Percentiles rank a stretch among this genome's conserved stretches.
Evolutionary conservation across 1,284 basidiomycete species (phyloP).

Genomic region (Boletus sp.): DNA sequence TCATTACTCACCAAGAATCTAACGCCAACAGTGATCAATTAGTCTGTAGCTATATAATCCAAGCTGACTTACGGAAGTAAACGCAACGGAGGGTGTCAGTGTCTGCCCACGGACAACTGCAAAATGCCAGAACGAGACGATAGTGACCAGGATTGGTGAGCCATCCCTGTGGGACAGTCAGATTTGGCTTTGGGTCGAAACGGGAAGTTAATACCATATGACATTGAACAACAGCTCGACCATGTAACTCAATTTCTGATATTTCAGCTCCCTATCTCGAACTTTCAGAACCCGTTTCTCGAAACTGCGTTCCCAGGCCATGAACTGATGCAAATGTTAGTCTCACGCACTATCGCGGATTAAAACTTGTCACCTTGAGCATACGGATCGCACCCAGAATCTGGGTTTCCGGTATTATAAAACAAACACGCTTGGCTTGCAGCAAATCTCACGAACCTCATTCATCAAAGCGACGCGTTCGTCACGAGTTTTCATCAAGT

Average conservation of each 20-base stretch:
- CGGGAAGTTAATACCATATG: slow-evolving; percentile 56
- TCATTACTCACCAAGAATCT: slow-evolving; percentile 48
- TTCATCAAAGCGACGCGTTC: slow-evolving; percentile 91
- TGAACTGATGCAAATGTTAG: slow-evolving; percentile 53
- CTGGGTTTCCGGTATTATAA: slow-evolving; percentile 31
- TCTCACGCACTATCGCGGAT: background rate
- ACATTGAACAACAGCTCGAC: slow-evolving; percentile 81
- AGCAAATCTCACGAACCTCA: slow-evolving; percentile 48
- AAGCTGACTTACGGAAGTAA: slow-evolving; percentile 51
- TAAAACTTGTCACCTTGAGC: slow-evolving; percentile 61
- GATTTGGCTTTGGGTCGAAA: slow-evolving; percentile 3
- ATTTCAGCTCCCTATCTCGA: slow-evolving; percentile 76
- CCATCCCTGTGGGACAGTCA: slow-evolving; percentile 49
- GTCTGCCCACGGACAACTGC: slow-evolving; percentile 63
- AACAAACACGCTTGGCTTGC: background rate
- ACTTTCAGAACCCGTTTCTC: slow-evolving; percentile 73
- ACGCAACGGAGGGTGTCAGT: slow-evolving; percentile 78
- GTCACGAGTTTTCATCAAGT: slow-evolving; percentile 88
- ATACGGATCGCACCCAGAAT: slow-evolving; percentile 88
- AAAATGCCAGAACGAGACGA: slow-evolving; percentile 83
- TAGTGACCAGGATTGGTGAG: slow-evolving; percentile 70
- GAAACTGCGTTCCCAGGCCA: slow-evolving; percentile 93
- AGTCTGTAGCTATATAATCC: background rate
- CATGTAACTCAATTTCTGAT: slow-evolving; percentile 80
- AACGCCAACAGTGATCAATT: slow-evolving; percentile 8